phyloP scores from a whole-genome alignment of 1,139 yeast species.

The Kazachstania sp. region DNA sequence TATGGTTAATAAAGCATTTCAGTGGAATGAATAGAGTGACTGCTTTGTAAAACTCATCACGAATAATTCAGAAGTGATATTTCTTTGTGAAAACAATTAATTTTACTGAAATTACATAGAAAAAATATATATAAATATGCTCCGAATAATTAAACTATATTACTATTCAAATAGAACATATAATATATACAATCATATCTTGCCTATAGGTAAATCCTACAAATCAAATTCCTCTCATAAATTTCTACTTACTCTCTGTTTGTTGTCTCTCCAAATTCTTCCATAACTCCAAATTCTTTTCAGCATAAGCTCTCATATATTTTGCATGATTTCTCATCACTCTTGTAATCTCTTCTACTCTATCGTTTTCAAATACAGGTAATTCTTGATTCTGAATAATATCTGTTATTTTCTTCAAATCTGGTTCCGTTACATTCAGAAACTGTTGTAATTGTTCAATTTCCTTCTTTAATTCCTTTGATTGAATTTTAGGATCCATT shows the following conservation, averaged over 20 bases:
- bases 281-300: constrained; percentile 33
- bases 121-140: no score
- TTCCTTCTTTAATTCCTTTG: constrained; percentile 26
- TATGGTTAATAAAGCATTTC: constrained; percentile 22
- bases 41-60: constrained; percentile 2
- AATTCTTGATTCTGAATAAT: constrained; percentile 27
- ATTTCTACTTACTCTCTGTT: background rate
- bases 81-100: no score
- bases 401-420: constrained; percentile 28
- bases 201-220: no score
- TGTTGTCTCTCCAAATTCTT: constrained; percentile 27
- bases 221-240: background rate
- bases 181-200: no score
- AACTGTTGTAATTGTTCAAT: constrained; percentile 29
- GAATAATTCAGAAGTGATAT: background rate
- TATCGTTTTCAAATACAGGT: constrained; percentile 21
- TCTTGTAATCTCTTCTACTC: constrained; percentile 24
- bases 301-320: constrained; percentile 29
- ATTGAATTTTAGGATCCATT: constrained; percentile 18
- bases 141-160: no score
- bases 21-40: constrained; percentile 28
- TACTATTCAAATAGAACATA: no score
- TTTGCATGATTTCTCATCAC: constrained; percentile 23
- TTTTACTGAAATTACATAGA: no score
- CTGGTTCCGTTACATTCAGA: constrained; percentile 27